phyloP scores from a whole-genome alignment of 176 grass and related monocot genomes.

The Lolium multiflorum region DNA sequence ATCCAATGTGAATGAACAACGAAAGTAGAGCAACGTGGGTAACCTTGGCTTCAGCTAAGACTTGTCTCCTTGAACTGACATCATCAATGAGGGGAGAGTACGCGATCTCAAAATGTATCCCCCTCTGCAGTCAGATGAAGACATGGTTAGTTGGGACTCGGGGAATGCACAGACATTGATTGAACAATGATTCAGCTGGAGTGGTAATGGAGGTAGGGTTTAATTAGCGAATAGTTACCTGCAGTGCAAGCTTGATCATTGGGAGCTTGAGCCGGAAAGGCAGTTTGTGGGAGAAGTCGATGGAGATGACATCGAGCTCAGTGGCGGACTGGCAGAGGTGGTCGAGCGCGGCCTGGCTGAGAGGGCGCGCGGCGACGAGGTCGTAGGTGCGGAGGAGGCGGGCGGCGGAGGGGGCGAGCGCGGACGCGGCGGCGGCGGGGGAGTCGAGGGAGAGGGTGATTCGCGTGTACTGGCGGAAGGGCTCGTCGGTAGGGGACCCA shows the following conservation, averaged over 20 bases:
- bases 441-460: slow-evolving; percentile 68
- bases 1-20: slow-evolving; percentile 11
- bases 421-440: slow-evolving; percentile 42
- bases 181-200: neutral
- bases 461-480: slow-evolving; percentile 78
- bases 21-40: neutral
- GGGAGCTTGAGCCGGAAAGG: slow-evolving; percentile 75
- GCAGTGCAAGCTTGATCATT: slow-evolving; percentile 72
- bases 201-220: neutral
- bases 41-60: slow-evolving; percentile 73
- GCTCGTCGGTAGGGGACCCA: slow-evolving; percentile 27
- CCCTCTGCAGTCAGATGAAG: slow-evolving; percentile 45
- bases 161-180: neutral
- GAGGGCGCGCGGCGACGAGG: slow-evolving; percentile 61
- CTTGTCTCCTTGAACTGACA: slow-evolving; percentile 56
- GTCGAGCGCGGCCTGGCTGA: slow-evolving; percentile 71
- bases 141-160: neutral
- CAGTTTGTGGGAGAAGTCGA: slow-evolving; percentile 76
- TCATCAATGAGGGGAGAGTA: slow-evolving; percentile 75
- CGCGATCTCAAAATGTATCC: slow-evolving; percentile 73
- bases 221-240: slow-evolving; percentile 35
- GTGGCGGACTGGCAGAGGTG: slow-evolving; percentile 60
- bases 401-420: slow-evolving; percentile 46
- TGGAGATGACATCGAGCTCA: slow-evolving; percentile 67
- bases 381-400: slow-evolving; percentile 71